Evolutionary conservation across 2,329 filamentous ascomycete species (phyloP), one percentile per base, ranked within the genome.

Genomic region (Laburnicola sp.): DNA sequence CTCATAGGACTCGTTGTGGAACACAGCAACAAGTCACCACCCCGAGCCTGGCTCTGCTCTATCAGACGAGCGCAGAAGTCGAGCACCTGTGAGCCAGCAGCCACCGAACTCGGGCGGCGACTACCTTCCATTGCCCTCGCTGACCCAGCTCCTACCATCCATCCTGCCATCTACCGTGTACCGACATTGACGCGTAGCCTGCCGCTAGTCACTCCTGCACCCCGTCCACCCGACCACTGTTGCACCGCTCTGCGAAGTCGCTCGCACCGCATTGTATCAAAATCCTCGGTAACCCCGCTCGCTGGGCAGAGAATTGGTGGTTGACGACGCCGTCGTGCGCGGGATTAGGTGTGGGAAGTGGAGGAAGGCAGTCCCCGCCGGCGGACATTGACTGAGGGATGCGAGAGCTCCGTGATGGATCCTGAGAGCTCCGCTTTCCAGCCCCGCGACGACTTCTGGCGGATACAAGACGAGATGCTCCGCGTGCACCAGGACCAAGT

Each of bases 401-500:
- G 69, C 62, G 53, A 63, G 51, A 35, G 39, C 58, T 47, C 51
- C 54, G 70, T 60, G 57, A 86, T 86, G 84, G 83, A 86, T 78
- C 80, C 82, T 59, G 82, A 85, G 74, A 84, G 74, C 62, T 72
- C 79, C 70, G 77, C 80, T 53, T 84, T 86, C 73, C 83, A 82
- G 59, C 84, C 84, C 59, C 81, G 79, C 70, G 82, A 83, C 75
- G 84, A 86, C 69, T 75, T 84, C 64, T 87, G 84, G 84, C 81
- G 82, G 58, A 73, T 86, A 54, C 81, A 86, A 60, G 79, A 80
- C 69, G 83, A 86, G 57, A 76, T 87, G 66, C 80, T 81, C 60
- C 80, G 82, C 52, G 73, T 87, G 32, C 83, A 84, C 61, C 77
- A 82, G 58, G 76, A 78, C 16, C 84, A 86, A 66, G 75, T 78